Conservation (phyloP, 2,329 filamentous ascomycete species). For the Scedosporium minutisporum region DNA sequence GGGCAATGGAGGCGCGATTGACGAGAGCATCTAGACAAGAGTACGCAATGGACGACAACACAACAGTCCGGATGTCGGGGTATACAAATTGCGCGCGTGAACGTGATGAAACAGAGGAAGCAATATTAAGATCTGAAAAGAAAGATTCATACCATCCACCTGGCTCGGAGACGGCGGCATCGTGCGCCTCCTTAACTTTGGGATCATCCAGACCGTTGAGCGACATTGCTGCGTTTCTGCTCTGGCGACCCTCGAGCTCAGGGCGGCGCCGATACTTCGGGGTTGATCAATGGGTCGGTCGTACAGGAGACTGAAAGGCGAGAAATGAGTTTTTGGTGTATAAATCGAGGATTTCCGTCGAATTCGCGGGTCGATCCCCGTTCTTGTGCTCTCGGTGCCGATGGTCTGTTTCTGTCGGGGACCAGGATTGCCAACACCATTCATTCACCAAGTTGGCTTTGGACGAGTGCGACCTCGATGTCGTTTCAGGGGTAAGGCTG, state of each 20-base stretch:
- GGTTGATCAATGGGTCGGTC: neutral
- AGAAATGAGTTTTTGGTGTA: neutral
- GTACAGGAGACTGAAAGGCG: neutral
- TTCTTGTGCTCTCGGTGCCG: neutral
- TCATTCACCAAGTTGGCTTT: neutral
- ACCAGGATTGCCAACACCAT: neutral
- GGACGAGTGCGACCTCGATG: neutral
- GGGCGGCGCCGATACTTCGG: slow-evolving; percentile 11
- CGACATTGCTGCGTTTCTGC: slow-evolving; percentile 55
- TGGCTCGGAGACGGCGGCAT: slow-evolving; percentile 67
- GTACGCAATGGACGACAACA: neutral
- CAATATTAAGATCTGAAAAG: neutral
- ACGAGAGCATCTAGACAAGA: neutral
- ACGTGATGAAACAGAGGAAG: neutral
- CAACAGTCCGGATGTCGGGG: neutral
- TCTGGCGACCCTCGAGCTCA: slow-evolving; percentile 8
- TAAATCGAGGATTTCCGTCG: neutral
- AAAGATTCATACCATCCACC: slow-evolving; percentile 77
- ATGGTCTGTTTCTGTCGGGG: neutral
- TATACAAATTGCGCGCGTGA: neutral
- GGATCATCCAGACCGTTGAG: slow-evolving; percentile 85
- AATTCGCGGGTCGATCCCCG: neutral
- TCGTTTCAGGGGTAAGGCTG: slow-evolving; percentile 3
- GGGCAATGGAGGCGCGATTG: neutral
- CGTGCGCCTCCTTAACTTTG: slow-evolving; percentile 75